Evolutionary conservation across 192 early-diverging fungal genomes (phyloP).

Genomic region (Coemansia sp.): DNA sequence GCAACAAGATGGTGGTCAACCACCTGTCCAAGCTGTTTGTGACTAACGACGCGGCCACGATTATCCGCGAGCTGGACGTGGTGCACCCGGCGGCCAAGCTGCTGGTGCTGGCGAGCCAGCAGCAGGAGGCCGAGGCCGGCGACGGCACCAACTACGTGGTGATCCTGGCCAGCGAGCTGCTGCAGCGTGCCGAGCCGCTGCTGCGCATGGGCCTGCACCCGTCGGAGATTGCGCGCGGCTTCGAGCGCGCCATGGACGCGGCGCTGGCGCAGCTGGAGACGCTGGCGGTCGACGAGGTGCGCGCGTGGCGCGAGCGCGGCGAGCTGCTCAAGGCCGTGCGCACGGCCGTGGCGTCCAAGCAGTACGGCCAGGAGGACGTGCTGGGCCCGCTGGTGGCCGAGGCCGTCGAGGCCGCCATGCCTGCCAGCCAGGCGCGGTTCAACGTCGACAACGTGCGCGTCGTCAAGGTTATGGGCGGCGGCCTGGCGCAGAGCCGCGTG

Average conservation of each 20-base stretch:
- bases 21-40: slow-evolving; percentile 98
- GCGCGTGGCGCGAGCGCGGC: slow-evolving; percentile 35
- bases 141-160: slow-evolving; percentile 96
- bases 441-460: slow-evolving; percentile 94
- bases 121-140: slow-evolving; percentile 95
- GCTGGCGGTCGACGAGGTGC: slow-evolving; percentile 64
- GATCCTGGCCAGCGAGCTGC: slow-evolving; percentile 89
- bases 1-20: slow-evolving; percentile 99
- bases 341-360: slow-evolving; percentile 85
- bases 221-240: slow-evolving; percentile 91
- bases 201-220: slow-evolving; percentile 94
- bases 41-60: slow-evolving; percentile 98
- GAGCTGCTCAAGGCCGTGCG: slow-evolving; percentile 73
- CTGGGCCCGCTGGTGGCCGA: slow-evolving; percentile 76
- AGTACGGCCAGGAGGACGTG: slow-evolving; percentile 92
- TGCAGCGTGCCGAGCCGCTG: slow-evolving; percentile 89
- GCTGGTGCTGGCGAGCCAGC: slow-evolving; percentile 92
- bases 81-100: slow-evolving; percentile 96
- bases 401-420: slow-evolving; percentile 85
- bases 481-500: slow-evolving; percentile 82
- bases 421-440: slow-evolving; percentile 79
- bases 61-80: slow-evolving; percentile 95
- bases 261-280: slow-evolving; percentile 77
- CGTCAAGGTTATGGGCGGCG: slow-evolving; percentile 94
- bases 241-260: slow-evolving; percentile 80